A percentile compares a stretch with the other conserved stretches of the same genome.
Evolutionary conservation across 148 eudicot genomes (phyloP).

Genomic region (Rhododendron williamsianum): DNA sequence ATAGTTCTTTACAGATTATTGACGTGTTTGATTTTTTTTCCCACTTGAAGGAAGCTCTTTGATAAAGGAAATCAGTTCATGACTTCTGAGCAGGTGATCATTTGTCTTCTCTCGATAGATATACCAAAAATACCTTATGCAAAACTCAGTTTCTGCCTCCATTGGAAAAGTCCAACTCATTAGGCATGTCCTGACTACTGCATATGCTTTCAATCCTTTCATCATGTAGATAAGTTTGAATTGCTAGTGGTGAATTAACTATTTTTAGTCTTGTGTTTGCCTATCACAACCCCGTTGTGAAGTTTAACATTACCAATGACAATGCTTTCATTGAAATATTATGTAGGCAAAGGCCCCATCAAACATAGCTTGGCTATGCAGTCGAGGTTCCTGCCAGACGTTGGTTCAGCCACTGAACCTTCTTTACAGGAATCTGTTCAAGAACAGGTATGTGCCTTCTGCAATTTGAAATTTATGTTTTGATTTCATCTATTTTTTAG

Average conservation of each 20-base stretch:
- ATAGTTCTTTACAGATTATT: background rate
- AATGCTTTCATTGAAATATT: constrained; percentile 4
- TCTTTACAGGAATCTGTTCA: constrained; percentile 19
- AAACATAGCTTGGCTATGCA: constrained; percentile 9
- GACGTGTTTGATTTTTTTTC: constrained; percentile 8
- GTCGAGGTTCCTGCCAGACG: constrained; percentile 13
- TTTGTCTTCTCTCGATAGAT: background rate
- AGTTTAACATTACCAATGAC: background rate
- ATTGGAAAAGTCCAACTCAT: background rate
- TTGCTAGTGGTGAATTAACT: background rate
- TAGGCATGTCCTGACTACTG: background rate
- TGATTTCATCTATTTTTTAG: background rate
- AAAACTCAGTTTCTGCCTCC: background rate
- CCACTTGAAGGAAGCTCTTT: constrained; percentile 46
- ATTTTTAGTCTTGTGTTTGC: background rate
- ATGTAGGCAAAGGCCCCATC: constrained; percentile 13
- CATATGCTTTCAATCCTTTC: background rate
- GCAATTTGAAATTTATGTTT: background rate
- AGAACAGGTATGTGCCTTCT: constrained; percentile 23
- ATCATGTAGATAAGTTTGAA: background rate
- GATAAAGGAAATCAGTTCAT: constrained; percentile 25
- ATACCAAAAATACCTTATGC: background rate
- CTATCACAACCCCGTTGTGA: background rate
- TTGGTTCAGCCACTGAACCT: constrained; percentile 14
- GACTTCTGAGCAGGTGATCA: constrained; percentile 34